These are phyloP conservation scores for Fusarium albidum DNA, from an alignment of 2,329 filamentous ascomycete species.

Conservation along the genomic window DNA sequence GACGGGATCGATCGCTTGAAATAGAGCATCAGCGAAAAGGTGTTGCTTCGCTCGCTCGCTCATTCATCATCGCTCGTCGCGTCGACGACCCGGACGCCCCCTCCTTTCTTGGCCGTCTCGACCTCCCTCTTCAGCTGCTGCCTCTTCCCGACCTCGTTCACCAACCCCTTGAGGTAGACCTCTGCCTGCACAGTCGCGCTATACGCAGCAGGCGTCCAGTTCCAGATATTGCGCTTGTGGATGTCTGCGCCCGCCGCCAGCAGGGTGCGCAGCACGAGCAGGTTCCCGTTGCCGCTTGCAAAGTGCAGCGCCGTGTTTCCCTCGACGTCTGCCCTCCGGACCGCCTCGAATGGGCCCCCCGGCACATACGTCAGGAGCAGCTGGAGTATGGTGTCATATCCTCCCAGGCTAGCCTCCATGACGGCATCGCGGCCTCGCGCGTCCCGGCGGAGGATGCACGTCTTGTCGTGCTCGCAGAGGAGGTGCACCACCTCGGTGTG, in stretches of 20 bases:
- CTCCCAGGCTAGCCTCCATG: slow-evolving; percentile 68
- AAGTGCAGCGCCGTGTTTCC: slow-evolving; percentile 92
- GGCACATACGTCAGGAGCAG: slow-evolving; percentile 69
- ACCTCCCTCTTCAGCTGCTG: slow-evolving; percentile 46
- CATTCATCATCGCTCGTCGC: slow-evolving; percentile 46
- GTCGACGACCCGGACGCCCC: slow-evolving; percentile 55
- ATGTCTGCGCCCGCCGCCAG: slow-evolving; percentile 82
- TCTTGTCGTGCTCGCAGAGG: slow-evolving; percentile 70
- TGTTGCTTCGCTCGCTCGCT: slow-evolving; percentile 5
- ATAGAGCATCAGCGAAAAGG: neutral
- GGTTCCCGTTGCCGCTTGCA: slow-evolving; percentile 81
- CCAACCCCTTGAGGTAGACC: slow-evolving; percentile 81
- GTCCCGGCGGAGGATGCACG: slow-evolving; percentile 71
- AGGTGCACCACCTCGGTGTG: slow-evolving; percentile 79
- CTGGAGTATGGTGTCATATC: slow-evolving; percentile 71
- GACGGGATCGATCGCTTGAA: neutral
- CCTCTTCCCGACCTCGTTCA: slow-evolving; percentile 74
- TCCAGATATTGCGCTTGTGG: slow-evolving; percentile 75
- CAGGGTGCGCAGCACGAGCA: slow-evolving; percentile 79
- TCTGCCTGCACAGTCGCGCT: slow-evolving; percentile 84
- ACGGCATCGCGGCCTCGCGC: slow-evolving; percentile 75
- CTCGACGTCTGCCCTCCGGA: slow-evolving; percentile 68
- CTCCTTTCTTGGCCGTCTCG: slow-evolving; percentile 52
- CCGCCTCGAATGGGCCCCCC: slow-evolving; percentile 59
- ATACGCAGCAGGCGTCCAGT: slow-evolving; percentile 86